Evolutionary conservation across 345 rosid genomes (phyloP), one percentile per base, ranked within the genome.

Genomic region (Bruguiera gymnorhiza): DNA sequence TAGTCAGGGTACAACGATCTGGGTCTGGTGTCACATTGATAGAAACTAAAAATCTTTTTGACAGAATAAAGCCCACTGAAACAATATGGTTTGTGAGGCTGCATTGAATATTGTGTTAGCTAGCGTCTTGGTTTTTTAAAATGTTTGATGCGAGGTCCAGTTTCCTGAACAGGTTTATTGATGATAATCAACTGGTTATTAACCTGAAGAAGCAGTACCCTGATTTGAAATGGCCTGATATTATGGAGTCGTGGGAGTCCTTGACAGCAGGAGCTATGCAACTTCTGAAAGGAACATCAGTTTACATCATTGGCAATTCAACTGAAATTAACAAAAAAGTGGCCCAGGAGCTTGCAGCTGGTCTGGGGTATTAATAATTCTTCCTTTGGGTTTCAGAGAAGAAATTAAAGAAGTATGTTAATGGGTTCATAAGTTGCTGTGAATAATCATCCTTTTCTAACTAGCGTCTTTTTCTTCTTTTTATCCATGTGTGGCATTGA

Each of bases 171-270:
- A 88, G 95, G 96, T 94, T 83, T 50, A 82, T 88, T 76, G 97
- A 89, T 63, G 96, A 91, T 21, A 89, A 88, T 70, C 83, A 89
- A 73, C 80, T 94, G 60, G 91, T 94, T 70, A 86, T 91, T 13
- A 94, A 84, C 80, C 73, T 94, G 86, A 94, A 89, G 81, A 94
- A 91, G 84, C 90, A 83, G 70, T 91, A 87, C 65, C 90, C 90
- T 0, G 87, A 86, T 32, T 81, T 89, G 82, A 88, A 91, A 78
- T 94, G 97, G 95, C 96, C 96, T 60, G 91, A 89, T 74, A 82
- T 89, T 83, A 80, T 88, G 72, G 97, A 93, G 80, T 88, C 97
- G 0, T 89, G 95, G 97, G 93, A 91, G 48, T 94, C 98, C 46
- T 76, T 89, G 78, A 80, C 96, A 60, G 87, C 88, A 16, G 96